phyloP scores from a whole-genome alignment of 1,139 yeast species.

The Yamadazyma atmosphaerica region DNA sequence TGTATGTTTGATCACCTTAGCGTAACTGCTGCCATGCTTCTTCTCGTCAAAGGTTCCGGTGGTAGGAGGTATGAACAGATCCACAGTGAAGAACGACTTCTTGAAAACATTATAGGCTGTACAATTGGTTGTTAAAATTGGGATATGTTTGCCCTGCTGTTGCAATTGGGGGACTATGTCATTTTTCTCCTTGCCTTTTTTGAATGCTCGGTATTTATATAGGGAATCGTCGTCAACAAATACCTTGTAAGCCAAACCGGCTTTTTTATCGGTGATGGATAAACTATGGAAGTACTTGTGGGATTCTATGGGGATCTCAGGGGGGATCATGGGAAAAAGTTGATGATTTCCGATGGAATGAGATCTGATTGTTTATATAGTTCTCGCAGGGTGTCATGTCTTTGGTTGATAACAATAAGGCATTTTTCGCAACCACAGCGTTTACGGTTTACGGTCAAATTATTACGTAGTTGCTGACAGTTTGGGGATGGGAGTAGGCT shows the following conservation, averaged over 20 bases:
- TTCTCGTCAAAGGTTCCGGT: background rate
- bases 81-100: background rate
- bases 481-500: background rate
- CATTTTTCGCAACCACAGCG: background rate
- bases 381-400: no score
- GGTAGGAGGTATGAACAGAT: background rate
- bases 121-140: background rate
- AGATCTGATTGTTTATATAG: background rate
- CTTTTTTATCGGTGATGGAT: background rate
- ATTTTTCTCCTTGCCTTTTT: background rate
- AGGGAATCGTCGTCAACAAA: constrained; percentile 4
- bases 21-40: background rate
- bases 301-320: constrained; percentile 4
- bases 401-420: no score
- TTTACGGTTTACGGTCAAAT: background rate
- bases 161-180: constrained; percentile 3
- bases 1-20: background rate
- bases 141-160: constrained; percentile 2
- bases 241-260: background rate
- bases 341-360: background rate
- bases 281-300: constrained; percentile 4
- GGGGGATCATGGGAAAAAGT: background rate
- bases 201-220: constrained; percentile 3
- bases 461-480: background rate
- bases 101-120: background rate